Evolutionary conservation across 75 land plant genomes (phyloP).

Genomic region (Ceratopteris richardii): DNA sequence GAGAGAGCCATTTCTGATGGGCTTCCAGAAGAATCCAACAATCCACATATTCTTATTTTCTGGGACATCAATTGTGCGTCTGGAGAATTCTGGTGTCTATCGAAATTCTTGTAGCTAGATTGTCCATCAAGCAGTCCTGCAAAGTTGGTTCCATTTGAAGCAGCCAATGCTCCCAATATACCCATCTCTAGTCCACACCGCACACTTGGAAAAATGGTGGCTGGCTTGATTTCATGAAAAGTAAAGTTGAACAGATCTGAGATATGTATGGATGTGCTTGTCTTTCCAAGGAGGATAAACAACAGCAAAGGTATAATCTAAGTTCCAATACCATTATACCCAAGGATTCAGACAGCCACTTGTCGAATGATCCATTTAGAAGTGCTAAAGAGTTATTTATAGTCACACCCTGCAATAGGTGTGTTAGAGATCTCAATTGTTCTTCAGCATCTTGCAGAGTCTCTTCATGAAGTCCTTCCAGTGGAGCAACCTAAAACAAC

Average conservation of each 20-base stretch:
- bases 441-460: slow-evolving; percentile 63
- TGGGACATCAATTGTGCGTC: slow-evolving; percentile 1
- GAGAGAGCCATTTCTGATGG: slow-evolving; percentile 48
- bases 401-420: slow-evolving; percentile 35
- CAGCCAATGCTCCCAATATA: slow-evolving; percentile 66
- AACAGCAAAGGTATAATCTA: too few relatives aligned
- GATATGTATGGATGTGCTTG: not conserved
- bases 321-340: slow-evolving; percentile 48
- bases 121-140: slow-evolving; percentile 36
- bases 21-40: slow-evolving; percentile 59
- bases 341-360: slow-evolving; percentile 53
- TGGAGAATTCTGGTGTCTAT: not conserved
- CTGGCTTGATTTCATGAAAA: slow-evolving; percentile 38
- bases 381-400: slow-evolving; percentile 44
- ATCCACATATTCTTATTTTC: slow-evolving; percentile 63
- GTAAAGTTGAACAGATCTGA: not conserved
- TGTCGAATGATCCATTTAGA: slow-evolving; percentile 60
- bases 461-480: slow-evolving; percentile 51
- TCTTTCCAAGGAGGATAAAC: too few relatives aligned
- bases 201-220: slow-evolving; percentile 82
- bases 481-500: slow-evolving; percentile 70
- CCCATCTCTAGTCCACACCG: slow-evolving; percentile 99
- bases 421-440: slow-evolving; percentile 59
- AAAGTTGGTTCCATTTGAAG: slow-evolving; percentile 33
- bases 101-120: not conserved